A percentile compares a stretch with the other conserved stretches of the same genome.
Evolutionary conservation across 2,329 filamentous ascomycete genomes (phyloP).

Genomic region (Colletotrichum sp.): DNA sequence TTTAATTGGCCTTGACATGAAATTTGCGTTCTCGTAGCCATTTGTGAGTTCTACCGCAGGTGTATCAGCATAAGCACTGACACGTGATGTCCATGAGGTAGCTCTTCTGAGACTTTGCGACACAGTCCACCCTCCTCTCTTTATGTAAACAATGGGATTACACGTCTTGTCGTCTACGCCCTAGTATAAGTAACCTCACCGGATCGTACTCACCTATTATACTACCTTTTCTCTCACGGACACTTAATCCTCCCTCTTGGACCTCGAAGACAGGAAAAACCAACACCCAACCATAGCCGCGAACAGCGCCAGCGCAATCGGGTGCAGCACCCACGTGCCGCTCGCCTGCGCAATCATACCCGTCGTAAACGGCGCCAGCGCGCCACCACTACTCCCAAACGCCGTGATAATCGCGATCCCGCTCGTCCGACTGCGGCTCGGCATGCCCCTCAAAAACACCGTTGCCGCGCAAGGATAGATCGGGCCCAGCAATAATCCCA

Average conservation of each 20-base stretch:
- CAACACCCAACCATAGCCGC: constrained; percentile 69
- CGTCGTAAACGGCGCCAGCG: constrained; percentile 69
- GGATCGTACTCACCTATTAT: not conserved
- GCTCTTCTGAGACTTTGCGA: no score
- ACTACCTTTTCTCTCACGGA: not conserved
- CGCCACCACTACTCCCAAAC: constrained; percentile 72
- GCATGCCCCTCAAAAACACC: constrained; percentile 66
- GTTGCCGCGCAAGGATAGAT: constrained; percentile 77
- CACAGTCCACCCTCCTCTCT: no score
- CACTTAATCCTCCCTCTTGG: not conserved
- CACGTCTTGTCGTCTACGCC: not conserved
- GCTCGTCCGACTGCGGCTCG: constrained; percentile 65
- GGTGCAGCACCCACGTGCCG: constrained; percentile 69
- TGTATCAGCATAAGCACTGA: not conserved
- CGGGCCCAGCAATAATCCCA: constrained; percentile 80
- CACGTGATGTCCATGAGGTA: no score
- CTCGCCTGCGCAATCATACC: constrained; percentile 66
- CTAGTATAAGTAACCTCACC: fast-evolving
- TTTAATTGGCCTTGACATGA: no score
- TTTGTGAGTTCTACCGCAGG: fast-evolving
- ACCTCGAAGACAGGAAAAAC: constrained; percentile 29
- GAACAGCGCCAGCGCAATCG: constrained; percentile 71
- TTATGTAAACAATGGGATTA: no score
- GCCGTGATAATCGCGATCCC: constrained; percentile 73
- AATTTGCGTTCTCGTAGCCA: fast-evolving